Evolutionary conservation across 306 rosid genomes (phyloP).

Genomic region (Macrotyloma uniflorum): DNA sequence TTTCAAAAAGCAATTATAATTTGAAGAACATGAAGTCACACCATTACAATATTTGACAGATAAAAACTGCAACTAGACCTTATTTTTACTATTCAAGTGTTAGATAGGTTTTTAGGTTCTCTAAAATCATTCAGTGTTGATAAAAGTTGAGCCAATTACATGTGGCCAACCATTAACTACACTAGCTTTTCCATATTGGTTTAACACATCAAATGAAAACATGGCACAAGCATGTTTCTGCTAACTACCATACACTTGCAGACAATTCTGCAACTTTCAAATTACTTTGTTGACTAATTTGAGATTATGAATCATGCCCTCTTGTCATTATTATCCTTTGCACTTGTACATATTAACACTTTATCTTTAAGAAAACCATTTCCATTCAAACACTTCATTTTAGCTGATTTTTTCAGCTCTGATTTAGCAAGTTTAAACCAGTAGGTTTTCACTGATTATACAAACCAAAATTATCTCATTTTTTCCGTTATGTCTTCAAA

Average conservation of each 20-base stretch:
- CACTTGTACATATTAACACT: neutral
- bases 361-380: neutral
- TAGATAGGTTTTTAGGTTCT: too few species aligned
- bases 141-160: constrained; percentile 36
- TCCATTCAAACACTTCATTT: neutral
- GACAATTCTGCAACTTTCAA: constrained; percentile 4
- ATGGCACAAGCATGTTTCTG: constrained; percentile 1
- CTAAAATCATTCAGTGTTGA: neutral
- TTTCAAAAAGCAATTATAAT: too few species aligned
- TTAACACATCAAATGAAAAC: constrained; percentile 8
- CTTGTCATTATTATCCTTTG: neutral
- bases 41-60: too few species aligned
- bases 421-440: neutral
- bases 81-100: too few species aligned
- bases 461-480: too few species aligned
- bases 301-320: neutral
- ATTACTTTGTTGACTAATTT: neutral
- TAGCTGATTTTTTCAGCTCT: neutral
- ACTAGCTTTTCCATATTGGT: constrained; percentile 18
- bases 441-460: neutral
- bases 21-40: too few species aligned
- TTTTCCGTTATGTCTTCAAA: too few species aligned
- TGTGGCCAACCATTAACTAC: constrained; percentile 16
- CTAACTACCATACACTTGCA: neutral
- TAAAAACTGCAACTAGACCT: too few species aligned